Base-by-base conservation (phyloP, 2,329 filamentous ascomycete genomes). In the Fusarium illudens region DNA sequence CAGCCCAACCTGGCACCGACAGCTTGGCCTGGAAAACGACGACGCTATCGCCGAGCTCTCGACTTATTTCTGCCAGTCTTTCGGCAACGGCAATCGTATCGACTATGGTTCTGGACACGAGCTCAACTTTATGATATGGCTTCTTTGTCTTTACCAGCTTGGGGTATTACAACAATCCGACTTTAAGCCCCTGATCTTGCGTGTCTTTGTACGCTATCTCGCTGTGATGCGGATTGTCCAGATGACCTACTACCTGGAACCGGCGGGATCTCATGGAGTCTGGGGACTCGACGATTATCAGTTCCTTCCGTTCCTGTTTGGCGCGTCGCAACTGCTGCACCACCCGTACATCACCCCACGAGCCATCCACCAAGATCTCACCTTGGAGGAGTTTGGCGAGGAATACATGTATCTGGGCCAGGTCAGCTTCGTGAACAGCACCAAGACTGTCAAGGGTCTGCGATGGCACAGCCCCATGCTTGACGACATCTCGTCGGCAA, bases 231-330 rank as follows among this genome's bases (percentile, higher is more conserved):
- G 94, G 56, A 84, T 87, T 22, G 86, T 98, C 15, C 96, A 99
- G 79, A 90, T 89, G 67, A 93, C 93, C 4, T 99, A 99, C 81
- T 99, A 99, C 75, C 89, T 99, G 52, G 96, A 99, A 75, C 96
- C 96, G 3, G 96, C 96, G 0, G 96, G 96, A 13, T 97, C 95
- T 1, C 96, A 99, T 77, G 96, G 96, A 37, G 96, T 99, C 22
- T 99, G 96, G 96, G 96, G 96, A 17, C 83, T 99, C 2, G 96
- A 99, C 75, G 96, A 99, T 78, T 97, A 99, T 80, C 94, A 96
- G 71, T 99, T 99, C 80, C 83, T 97, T 1, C 96, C 96, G 0
- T 99, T 98, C 77, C 87, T 99, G 12, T 96, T 98, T 68, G 96
- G 96, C 19, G 94, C 96, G 33, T 91, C 94, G 22, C 96, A 99